Evolutionary conservation across 2,329 filamentous ascomycete species (phyloP), one percentile per base, ranked within the genome.

Genomic region (Colletotrichum cuscutae): DNA sequence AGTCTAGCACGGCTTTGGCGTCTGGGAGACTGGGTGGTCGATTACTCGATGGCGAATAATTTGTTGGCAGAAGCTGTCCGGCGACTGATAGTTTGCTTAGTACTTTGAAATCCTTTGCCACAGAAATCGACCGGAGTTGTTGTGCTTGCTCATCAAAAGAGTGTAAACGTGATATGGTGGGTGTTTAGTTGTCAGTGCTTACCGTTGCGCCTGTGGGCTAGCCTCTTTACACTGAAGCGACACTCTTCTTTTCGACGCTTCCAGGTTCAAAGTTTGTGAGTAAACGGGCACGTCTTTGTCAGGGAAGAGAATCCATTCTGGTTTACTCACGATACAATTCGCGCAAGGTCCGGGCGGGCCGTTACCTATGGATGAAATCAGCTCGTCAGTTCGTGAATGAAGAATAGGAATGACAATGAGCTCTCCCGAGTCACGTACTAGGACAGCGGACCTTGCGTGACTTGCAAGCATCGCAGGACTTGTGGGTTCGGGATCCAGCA

Each of bases 401-500:
- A 8, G 42, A n/a, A 22, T 9, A 9, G 42, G 19, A 22, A 49
- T 49, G 42, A 3, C 42, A 49, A 49, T 11, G 8, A 49, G 42
- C 42, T 49, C 19, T 52, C 35, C 59, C 63, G 60, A 11, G 42
- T 26, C 32, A 75, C 79, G 64, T 77, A 84, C 82, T 79, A 24
- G 79, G 78, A 73, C 82, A 84, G 64, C 82, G 81, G 24, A 84
- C 82, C 74, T 84, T 84, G 53, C 83, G 81, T n/a, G 76, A 70
- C 74, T 83, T 83, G 76, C 83, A 84, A 53, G 78, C 76, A 75
- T 84, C 81, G 76, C 83, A 84, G 6, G 81, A 79, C 72, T 78
- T 82, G 68, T 77, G 77, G n/a, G 60, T 66, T 58, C 68, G 68
- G 12, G 62, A 13, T 61, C 49, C 57, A 26, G 22, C 26, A 32